Evolutionary conservation across 768 basidiomycete species (phyloP).

Genomic region (Suillus subaureus): DNA sequence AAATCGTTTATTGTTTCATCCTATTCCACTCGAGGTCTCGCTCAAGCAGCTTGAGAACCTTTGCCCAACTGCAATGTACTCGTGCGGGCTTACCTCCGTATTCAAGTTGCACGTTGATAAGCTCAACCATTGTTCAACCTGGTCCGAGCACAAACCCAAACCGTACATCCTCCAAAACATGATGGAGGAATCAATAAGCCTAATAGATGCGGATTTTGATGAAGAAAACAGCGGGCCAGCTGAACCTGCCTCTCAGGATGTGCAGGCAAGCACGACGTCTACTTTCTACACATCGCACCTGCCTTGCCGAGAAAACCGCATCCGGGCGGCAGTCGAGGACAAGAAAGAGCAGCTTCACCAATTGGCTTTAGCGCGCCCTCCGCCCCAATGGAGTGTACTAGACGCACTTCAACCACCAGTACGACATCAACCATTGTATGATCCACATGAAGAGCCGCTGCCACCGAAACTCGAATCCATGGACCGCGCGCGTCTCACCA

Average conservation of each 20-base stretch:
- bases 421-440: neutral
- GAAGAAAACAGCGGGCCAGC: neutral
- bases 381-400: slow-evolving; percentile 28
- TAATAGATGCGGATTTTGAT: neutral
- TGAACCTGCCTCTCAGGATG: neutral
- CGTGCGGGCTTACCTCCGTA: slow-evolving; percentile 26
- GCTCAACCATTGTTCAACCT: slow-evolving; percentile 6
- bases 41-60: slow-evolving; percentile 35
- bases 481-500: slow-evolving; percentile 29
- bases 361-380: slow-evolving; percentile 29
- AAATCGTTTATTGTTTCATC: slow-evolving; percentile 42
- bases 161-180: neutral
- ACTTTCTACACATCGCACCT: neutral
- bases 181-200: neutral
- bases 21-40: slow-evolving; percentile 39
- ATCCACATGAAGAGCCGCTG: neutral
- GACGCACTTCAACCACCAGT: neutral
- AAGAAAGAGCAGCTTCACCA: slow-evolving; percentile 19
- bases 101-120: slow-evolving; percentile 31
- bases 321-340: neutral
- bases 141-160: neutral
- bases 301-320: neutral
- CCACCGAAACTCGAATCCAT: slow-evolving; percentile 14
- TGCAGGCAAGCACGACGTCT: neutral
- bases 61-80: slow-evolving; percentile 24